Evolutionary conservation across 352 stramenopile species (phyloP).

Genomic region (Pilasporangium apinafurcum): DNA sequence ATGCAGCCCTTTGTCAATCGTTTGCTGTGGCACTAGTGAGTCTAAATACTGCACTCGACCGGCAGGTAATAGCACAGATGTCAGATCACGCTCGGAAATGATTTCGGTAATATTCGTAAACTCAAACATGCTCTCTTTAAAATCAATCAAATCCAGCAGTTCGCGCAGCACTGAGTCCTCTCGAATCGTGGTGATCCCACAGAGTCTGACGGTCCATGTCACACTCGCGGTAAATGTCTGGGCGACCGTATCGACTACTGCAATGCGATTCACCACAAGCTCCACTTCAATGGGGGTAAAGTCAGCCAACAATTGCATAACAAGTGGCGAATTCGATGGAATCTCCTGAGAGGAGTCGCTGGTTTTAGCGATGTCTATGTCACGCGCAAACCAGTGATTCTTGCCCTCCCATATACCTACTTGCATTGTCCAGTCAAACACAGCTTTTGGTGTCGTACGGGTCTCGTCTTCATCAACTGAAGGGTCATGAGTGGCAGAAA

Average conservation of each 20-base stretch:
- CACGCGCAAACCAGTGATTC: conserved; percentile 49
- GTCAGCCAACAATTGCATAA: conserved; percentile 11
- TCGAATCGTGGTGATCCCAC: conserved; percentile 16
- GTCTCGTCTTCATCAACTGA: neutral
- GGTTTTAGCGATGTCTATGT: conserved; percentile 18
- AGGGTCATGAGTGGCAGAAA: conserved; percentile 6
- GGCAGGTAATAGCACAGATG: neutral
- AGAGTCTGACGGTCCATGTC: conserved; percentile 21
- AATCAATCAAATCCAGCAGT: conserved; percentile 19
- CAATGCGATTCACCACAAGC: conserved; percentile 18
- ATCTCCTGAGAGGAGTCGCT: neutral
- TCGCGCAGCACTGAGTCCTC: conserved; percentile 21
- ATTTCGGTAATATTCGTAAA: conserved; percentile 19
- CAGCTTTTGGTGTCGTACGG: conserved; percentile 7
- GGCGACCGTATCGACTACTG: conserved; percentile 15
- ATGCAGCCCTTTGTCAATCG: neutral
- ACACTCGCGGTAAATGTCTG: conserved; percentile 21
- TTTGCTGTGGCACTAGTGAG: conserved; percentile 1
- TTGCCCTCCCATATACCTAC: conserved; percentile 29
- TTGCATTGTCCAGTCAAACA: conserved; percentile 62
- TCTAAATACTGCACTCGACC: conserved; percentile 1
- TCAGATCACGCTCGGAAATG: conserved; percentile 2
- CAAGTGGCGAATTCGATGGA: neutral
- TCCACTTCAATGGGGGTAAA: conserved; percentile 12
- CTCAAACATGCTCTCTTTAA: conserved; percentile 21